Percentiles rank a stretch among this genome's conserved stretches.
phyloP scores from a whole-genome alignment of 257 asterid genomes.

The Jacaranda copaia region DNA sequence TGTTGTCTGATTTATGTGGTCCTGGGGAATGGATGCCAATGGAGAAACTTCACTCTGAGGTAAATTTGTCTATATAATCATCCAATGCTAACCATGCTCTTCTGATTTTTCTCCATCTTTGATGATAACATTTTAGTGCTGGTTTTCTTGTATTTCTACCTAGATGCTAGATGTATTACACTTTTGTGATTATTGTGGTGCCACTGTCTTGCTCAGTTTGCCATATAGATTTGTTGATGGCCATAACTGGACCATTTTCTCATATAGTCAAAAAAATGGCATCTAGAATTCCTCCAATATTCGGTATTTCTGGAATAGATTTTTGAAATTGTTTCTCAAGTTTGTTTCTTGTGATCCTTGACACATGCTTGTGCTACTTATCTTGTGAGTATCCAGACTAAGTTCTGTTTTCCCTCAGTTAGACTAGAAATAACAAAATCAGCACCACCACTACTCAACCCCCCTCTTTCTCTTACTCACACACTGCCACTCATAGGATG shows the following conservation, averaged over 20 bases:
- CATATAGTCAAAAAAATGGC: neutral
- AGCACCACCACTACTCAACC: no score
- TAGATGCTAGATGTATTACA: neutral
- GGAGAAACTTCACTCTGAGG: slow-evolving; percentile 95
- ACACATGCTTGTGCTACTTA: no score
- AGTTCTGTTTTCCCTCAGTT: no score
- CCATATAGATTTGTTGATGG: neutral
- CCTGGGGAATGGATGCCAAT: slow-evolving; percentile 99
- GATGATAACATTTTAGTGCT: slow-evolving; percentile 1
- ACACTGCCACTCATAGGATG: no score
- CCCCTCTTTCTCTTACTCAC: no score
- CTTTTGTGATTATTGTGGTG: slow-evolving; percentile 20
- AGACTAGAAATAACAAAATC: no score
- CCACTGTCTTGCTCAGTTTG: neutral
- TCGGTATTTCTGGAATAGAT: no score
- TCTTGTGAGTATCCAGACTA: no score
- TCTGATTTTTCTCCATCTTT: neutral
- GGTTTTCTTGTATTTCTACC: slow-evolving; percentile 8
- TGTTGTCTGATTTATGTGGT: slow-evolving; percentile 90
- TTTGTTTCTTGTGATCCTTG: no score
- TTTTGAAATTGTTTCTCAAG: no score
- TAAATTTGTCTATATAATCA: slow-evolving; percentile 22
- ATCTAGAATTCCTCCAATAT: no score
- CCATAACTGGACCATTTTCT: neutral
- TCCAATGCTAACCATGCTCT: neutral